Evolutionary conservation across 768 basidiomycete species (phyloP).

Genomic region (Lyophyllum decastes): DNA sequence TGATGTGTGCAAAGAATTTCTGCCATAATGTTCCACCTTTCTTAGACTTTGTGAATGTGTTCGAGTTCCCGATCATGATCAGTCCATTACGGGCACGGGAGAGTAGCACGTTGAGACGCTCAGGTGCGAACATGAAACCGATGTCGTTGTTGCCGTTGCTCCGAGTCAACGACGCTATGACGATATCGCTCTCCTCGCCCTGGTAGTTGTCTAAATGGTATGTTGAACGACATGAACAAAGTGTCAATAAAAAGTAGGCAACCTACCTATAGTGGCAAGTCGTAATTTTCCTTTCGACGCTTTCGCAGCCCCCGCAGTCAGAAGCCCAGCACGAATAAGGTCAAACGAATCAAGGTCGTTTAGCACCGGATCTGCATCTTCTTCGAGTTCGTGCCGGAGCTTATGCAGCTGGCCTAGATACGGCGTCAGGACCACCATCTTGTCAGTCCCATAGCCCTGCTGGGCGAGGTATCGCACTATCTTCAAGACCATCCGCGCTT

Average conservation of each 20-base stretch:
- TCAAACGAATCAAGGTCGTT: constrained; percentile 65
- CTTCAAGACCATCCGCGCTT: constrained; percentile 65
- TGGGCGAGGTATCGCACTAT: constrained; percentile 66
- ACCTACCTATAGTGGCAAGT: constrained; percentile 65
- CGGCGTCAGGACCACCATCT: constrained; percentile 67
- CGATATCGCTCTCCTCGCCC: constrained; percentile 73
- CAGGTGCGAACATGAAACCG: constrained; percentile 72
- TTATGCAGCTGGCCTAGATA: constrained; percentile 65
- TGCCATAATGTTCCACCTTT: constrained; percentile 56
- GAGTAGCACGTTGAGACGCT: constrained; percentile 70
- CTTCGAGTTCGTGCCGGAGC: constrained; percentile 46
- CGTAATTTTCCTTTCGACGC: constrained; percentile 47
- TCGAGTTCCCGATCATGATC: constrained; percentile 65
- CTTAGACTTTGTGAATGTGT: constrained; percentile 55
- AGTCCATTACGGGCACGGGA: constrained; percentile 68
- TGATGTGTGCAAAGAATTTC: constrained; percentile 46
- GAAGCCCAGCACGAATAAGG: constrained; percentile 55
- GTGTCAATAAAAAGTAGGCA: not conserved
- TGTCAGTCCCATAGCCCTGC: constrained; percentile 64
- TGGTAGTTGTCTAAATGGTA: constrained; percentile 65
- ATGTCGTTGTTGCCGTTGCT: constrained; percentile 59
- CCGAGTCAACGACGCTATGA: constrained; percentile 60
- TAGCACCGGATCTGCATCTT: constrained; percentile 57
- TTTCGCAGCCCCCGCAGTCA: constrained; percentile 39
- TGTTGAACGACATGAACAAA: not conserved